phyloP scores from a whole-genome alignment of 441 rosid genomes.

The Populus trichocarpa region DNA sequence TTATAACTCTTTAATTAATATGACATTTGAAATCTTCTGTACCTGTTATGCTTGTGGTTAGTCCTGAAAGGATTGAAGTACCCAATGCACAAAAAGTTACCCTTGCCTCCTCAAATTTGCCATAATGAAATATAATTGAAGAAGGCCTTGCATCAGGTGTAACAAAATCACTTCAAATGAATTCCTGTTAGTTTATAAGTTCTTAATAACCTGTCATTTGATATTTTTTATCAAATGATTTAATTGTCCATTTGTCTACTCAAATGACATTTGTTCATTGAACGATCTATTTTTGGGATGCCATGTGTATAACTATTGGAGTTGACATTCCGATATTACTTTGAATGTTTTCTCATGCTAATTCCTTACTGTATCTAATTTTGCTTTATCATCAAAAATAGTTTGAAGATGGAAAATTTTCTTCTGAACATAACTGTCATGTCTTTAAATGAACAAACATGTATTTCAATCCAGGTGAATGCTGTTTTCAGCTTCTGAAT shows the following conservation, averaged over 20 bases:
- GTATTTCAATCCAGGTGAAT: not conserved
- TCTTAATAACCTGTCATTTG: not conserved
- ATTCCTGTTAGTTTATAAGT: not conserved
- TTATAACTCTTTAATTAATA: not conserved
- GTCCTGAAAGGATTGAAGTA: not conserved
- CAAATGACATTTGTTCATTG: not conserved
- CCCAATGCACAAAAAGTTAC: not conserved
- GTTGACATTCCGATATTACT: not conserved
- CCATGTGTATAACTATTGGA: not conserved
- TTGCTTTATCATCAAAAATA: not conserved
- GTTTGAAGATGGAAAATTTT: not conserved
- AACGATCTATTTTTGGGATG: not conserved
- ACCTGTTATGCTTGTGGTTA: not conserved
- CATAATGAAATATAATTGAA: not conserved
- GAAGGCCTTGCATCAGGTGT: not conserved
- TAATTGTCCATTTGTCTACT: not conserved
- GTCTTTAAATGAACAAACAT: not conserved
- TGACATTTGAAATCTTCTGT: not conserved
- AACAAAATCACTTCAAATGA: not conserved
- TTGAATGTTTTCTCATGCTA: not conserved
- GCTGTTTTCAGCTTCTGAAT: conserved; percentile 16
- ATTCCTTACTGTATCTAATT: not conserved
- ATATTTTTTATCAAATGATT: not conserved
- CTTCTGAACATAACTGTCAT: not conserved
- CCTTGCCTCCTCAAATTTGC: not conserved